A percentile compares a stretch with the other conserved stretches of the same genome.
Conservation (phyloP, 2,329 filamentous ascomycete species). For the Ceratocystis cacaofunesta region DNA sequence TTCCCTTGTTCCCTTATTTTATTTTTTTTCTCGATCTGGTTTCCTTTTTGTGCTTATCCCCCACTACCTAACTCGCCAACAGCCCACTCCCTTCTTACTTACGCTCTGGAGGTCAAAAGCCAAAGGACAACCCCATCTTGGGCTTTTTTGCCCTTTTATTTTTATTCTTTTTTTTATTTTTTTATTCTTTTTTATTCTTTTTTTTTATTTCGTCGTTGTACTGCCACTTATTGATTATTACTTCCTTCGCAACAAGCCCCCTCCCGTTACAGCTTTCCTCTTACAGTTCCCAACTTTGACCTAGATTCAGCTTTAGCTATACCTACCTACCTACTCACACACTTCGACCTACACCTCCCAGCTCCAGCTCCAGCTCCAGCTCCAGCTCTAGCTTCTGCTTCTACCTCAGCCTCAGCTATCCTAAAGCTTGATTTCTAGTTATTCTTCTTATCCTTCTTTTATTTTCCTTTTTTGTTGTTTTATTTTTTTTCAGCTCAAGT, state of each 20-base stretch:
- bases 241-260: background rate
- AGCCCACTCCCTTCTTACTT: no score
- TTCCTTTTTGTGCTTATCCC: background rate
- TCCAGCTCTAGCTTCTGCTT: background rate
- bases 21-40: conserved; percentile 5
- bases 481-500: background rate
- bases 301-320: background rate
- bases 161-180: background rate
- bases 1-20: conserved; percentile 3
- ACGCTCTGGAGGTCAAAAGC: no score
- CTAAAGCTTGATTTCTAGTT: background rate
- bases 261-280: background rate
- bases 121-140: no score
- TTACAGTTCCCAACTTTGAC: background rate
- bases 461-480: conserved; percentile 2
- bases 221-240: background rate
- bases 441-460: conserved; percentile 9
- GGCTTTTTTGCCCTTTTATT: background rate
- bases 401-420: conserved; percentile 3
- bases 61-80: background rate
- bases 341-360: background rate
- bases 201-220: background rate
- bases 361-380: background rate
- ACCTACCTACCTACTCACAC: no score
- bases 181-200: background rate